These are phyloP conservation scores for Boletus bicolor DNA, from an alignment of 768 basidiomycete species.

Conservation along the genomic window DNA sequence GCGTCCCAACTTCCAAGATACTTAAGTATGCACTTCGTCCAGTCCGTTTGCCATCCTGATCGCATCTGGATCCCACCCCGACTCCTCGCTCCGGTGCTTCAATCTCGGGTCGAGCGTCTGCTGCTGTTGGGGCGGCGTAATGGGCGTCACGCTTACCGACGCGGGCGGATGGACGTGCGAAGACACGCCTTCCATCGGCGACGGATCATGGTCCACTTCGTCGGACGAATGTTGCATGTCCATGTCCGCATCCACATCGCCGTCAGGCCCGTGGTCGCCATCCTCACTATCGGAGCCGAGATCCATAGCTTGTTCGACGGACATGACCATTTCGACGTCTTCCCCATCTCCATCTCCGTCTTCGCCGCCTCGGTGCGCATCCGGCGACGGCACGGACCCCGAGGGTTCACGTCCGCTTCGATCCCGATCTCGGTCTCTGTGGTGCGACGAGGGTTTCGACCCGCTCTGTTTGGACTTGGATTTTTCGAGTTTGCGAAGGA, in stretches of 20 bases:
- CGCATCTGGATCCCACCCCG: slow-evolving; percentile 25
- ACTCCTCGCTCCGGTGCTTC: slow-evolving; percentile 31
- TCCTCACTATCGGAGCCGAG: slow-evolving; percentile 39
- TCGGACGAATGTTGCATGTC: slow-evolving; percentile 29
- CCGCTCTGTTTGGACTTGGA: slow-evolving; percentile 23
- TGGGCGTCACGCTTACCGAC: slow-evolving; percentile 30
- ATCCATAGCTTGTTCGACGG: slow-evolving; percentile 45
- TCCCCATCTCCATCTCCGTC: slow-evolving; percentile 18
- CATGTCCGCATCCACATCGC: slow-evolving; percentile 22
- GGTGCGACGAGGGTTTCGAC: slow-evolving; percentile 16
- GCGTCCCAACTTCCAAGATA: neutral
- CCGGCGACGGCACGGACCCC: slow-evolving; percentile 13
- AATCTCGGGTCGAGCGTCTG: slow-evolving; percentile 28
- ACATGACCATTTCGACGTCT: slow-evolving; percentile 34
- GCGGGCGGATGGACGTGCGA: slow-evolving; percentile 24
- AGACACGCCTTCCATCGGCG: slow-evolving; percentile 34
- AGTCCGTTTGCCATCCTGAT: slow-evolving; percentile 15
- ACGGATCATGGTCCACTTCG: slow-evolving; percentile 28
- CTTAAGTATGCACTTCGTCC: slow-evolving; percentile 18
- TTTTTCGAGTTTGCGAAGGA: slow-evolving; percentile 64
- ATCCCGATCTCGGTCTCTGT: slow-evolving; percentile 6
- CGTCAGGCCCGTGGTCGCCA: slow-evolving; percentile 4
- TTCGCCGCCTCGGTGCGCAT: slow-evolving; percentile 7
- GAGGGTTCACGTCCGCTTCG: slow-evolving; percentile 7
- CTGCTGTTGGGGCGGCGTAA: slow-evolving; percentile 27